Evolutionary conservation across 257 asterid genomes (phyloP).

Genomic region (Solanum lycopersicoides): DNA sequence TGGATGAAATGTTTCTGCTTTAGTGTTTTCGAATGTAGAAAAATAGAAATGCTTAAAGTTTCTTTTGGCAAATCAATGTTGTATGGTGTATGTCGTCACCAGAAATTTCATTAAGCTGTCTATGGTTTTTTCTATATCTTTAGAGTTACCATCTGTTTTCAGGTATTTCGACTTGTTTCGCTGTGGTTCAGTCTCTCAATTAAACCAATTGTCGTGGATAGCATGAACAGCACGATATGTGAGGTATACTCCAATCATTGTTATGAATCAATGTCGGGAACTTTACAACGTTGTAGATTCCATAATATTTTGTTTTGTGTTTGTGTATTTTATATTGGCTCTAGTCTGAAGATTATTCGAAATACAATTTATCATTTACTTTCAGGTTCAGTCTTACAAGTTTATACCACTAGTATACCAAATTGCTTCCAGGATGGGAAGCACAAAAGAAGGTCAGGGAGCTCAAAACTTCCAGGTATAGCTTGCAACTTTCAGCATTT

Average conservation of each 20-base stretch:
- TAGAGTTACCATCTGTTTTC: conserved; percentile 1
- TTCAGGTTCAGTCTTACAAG: conserved; percentile 90
- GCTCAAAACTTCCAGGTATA: conserved; percentile 79
- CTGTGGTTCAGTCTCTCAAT: conserved; percentile 85
- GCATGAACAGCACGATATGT: conserved; percentile 62
- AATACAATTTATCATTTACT: background rate
- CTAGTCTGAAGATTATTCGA: background rate
- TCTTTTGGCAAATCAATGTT: background rate
- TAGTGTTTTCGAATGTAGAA: background rate
- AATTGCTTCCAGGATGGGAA: conserved; percentile 94
- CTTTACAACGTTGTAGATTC: background rate
- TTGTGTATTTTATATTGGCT: background rate
- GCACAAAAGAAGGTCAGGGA: conserved; percentile 59
- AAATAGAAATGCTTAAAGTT: background rate
- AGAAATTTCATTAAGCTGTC: background rate
- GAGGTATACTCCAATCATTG: conserved; percentile 41
- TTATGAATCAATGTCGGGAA: background rate
- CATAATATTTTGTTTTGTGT: background rate
- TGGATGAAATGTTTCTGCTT: background rate
- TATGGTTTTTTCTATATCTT: background rate
- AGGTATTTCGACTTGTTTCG: conserved; percentile 97
- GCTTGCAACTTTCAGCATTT: background rate
- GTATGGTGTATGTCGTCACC: background rate
- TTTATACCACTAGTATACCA: conserved; percentile 85
- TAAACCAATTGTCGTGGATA: conserved; percentile 56